These are phyloP conservation scores for Incumbomyces delicatus DNA, from an alignment of 2,329 filamentous ascomycete genomes.

Conservation along the genomic window DNA sequence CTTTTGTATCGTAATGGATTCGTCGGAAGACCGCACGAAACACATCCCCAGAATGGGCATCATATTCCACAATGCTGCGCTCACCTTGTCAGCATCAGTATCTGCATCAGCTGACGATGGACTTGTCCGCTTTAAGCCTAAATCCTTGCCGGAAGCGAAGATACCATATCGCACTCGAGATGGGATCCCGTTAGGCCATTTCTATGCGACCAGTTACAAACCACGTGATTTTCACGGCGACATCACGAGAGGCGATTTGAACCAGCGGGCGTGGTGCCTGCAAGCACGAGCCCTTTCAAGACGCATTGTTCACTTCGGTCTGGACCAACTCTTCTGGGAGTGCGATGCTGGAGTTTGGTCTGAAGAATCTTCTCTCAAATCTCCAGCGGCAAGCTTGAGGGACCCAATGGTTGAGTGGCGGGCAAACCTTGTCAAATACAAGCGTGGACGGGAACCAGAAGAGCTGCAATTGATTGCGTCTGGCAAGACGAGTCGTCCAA, in stretches of 20 bases:
- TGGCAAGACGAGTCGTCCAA: conserved; percentile 10
- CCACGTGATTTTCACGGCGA: conserved; percentile 4
- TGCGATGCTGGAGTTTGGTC: conserved; percentile 7
- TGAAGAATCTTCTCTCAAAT: background rate
- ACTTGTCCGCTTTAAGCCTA: conserved; percentile 1
- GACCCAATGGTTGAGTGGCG: conserved; percentile 13
- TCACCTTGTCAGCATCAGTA: conserved; percentile 6
- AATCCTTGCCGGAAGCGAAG: conserved; percentile 2
- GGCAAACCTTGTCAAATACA: conserved; percentile 2
- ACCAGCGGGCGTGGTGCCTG: conserved; percentile 5
- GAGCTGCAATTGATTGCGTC: background rate
- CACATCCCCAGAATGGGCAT: conserved; percentile 6
- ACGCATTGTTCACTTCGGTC: conserved; percentile 4
- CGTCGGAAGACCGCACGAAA: conserved; percentile 3
- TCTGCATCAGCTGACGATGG: conserved; percentile 5
- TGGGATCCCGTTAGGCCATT: conserved; percentile 3
- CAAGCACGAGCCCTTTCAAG: conserved; percentile 5
- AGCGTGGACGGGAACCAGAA: conserved; percentile 1
- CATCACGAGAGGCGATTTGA: conserved; percentile 4
- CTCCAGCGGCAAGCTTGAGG: conserved; percentile 16
- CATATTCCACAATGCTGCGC: conserved; percentile 6
- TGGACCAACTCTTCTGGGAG: conserved; percentile 7
- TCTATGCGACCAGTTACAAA: conserved; percentile 3
- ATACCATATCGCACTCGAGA: conserved; percentile 4
- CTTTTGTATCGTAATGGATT: conserved; percentile 17